Evolutionary conservation across 2,329 filamentous ascomycete genomes (phyloP).

Genomic region (Penicillium expansum): DNA sequence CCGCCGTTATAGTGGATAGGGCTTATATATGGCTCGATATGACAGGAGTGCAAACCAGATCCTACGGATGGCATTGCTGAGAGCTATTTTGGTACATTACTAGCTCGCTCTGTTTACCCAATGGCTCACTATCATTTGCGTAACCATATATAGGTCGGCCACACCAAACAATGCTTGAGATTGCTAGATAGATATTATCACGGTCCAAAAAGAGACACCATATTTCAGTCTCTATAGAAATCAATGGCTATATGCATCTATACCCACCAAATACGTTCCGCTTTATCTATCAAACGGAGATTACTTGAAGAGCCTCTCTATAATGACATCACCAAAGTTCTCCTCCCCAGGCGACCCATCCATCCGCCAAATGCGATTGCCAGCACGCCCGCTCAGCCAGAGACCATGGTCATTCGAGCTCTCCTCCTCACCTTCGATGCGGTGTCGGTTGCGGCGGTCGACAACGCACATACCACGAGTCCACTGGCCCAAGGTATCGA

Average conservation of each 20-base stretch:
- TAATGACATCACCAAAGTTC: conserved; percentile 62
- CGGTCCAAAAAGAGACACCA: background rate
- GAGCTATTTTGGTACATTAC: background rate
- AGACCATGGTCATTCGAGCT: conserved; percentile 68
- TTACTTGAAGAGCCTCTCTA: conserved; percentile 61
- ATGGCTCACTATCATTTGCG: too few species aligned
- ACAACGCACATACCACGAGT: conserved; percentile 86
- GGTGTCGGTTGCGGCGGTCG: conserved; percentile 62
- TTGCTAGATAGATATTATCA: background rate
- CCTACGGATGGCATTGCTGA: background rate
- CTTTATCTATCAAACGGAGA: background rate
- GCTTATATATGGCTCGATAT: background rate
- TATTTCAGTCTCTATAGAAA: background rate
- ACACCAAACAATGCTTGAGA: background rate
- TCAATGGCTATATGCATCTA: background rate
- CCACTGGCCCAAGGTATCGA: conserved; percentile 93
- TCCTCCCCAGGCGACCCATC: conserved; percentile 66
- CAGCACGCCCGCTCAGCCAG: conserved; percentile 71
- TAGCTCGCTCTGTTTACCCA: background rate
- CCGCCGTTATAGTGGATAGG: background rate
- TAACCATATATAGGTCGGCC: background rate
- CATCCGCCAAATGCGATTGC: conserved; percentile 78
- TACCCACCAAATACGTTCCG: background rate
- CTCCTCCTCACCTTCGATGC: conserved; percentile 50
- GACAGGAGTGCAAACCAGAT: background rate